phyloP scores from a whole-genome alignment of 192 early-diverging fungal genomes.

The Backusella liffmaniae region DNA sequence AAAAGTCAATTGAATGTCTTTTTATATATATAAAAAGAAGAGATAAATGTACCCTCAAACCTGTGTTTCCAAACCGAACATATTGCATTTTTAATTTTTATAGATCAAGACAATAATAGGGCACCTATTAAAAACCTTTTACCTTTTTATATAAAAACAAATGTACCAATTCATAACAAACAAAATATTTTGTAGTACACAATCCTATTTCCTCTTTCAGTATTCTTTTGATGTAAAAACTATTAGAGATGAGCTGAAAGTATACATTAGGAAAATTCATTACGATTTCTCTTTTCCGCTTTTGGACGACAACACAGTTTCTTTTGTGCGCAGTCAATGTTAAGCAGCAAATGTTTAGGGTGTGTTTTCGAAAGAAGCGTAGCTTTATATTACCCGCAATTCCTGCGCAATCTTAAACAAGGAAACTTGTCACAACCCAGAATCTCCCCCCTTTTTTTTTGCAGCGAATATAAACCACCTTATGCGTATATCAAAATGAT shows the following conservation, averaged over 20 bases:
- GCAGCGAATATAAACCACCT: no score
- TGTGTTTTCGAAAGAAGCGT: neutral
- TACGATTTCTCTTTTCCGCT: neutral
- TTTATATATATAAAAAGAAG: neutral
- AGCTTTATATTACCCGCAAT: no score
- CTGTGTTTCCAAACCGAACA: conserved; percentile 10
- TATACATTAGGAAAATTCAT: neutral
- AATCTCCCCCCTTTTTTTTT: no score
- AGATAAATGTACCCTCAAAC: neutral
- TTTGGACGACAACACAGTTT: neutral
- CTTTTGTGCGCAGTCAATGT: neutral
- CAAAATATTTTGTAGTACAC: neutral
- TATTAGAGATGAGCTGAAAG: neutral
- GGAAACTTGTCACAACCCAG: no score
- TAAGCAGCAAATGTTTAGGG: neutral
- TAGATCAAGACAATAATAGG: neutral
- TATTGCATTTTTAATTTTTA: conserved; percentile 1
- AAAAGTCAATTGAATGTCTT: neutral
- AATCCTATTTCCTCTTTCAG: neutral
- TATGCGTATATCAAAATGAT: no score
- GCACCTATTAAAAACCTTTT: neutral
- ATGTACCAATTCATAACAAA: no score
- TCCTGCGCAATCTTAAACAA: no score
- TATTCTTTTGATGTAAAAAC: neutral
- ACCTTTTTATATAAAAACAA: neutral